These are phyloP conservation scores for Elasticomyces elasticus DNA, from an alignment of 495 filamentous ascomycete genomes.

Conservation along the genomic window DNA sequence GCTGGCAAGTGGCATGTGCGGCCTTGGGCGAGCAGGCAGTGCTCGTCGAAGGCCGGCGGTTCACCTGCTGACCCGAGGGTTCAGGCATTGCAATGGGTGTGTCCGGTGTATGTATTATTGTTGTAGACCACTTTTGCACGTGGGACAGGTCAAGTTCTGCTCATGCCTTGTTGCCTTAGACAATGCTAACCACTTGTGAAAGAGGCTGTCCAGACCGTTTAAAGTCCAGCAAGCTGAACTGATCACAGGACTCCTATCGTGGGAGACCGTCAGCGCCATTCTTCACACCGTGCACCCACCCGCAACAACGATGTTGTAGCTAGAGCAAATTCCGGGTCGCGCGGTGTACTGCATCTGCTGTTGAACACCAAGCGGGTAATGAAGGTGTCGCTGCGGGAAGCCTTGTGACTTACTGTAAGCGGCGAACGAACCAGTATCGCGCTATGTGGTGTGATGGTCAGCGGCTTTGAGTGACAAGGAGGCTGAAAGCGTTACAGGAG, in stretches of 20 bases:
- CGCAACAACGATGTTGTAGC: constrained; percentile 5
- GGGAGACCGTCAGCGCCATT: constrained; percentile 3
- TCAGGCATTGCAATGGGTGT: neutral
- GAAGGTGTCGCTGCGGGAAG: neutral
- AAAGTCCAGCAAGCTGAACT: neutral
- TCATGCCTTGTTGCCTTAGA: constrained; percentile 1
- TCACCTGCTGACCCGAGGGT: constrained; percentile 3
- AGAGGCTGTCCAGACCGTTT: too few species aligned
- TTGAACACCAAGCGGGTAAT: constrained; percentile 3
- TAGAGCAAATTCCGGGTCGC: neutral
- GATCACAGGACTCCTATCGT: neutral
- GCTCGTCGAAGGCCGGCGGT: constrained; percentile 5
- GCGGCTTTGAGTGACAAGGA: neutral
- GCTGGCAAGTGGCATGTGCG: constrained; percentile 2
- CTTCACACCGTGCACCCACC: constrained; percentile 11
- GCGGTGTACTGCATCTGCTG: constrained; percentile 4
- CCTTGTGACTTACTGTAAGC: constrained; percentile 1
- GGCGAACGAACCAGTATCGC: constrained; percentile 9
- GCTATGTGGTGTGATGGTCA: neutral
- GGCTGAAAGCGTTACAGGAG: constrained; percentile 3
- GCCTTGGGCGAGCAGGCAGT: constrained; percentile 7
- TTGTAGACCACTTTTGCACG: neutral
- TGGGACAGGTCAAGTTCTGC: neutral
- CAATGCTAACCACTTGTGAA: too few species aligned
- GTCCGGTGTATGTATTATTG: neutral